These are phyloP conservation scores for Theobroma cacao DNA, from an alignment of 345 rosid genomes.

Conservation along the genomic window DNA sequence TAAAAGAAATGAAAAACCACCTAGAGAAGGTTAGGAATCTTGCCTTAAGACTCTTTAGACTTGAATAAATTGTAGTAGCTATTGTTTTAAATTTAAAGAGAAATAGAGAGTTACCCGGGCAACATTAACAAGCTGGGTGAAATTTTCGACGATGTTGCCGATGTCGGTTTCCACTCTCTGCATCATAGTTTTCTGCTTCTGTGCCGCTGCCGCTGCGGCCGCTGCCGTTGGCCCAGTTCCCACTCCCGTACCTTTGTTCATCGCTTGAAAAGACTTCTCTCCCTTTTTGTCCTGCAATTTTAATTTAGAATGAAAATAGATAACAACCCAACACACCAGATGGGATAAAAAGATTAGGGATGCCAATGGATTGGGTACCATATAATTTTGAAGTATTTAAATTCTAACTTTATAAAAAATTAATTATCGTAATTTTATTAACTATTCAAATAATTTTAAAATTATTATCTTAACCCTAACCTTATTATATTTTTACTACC, in stretches of 20 bases:
- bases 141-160: conserved; percentile 73
- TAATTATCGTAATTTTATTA: too few relatives aligned
- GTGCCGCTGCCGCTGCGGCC: conserved; percentile 73
- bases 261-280: conserved; percentile 6
- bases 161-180: conserved; percentile 85
- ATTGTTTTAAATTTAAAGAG: background rate
- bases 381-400: too few relatives aligned
- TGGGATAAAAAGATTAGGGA: too few relatives aligned
- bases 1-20: background rate
- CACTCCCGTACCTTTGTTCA: conserved; percentile 73
- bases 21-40: background rate
- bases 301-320: background rate
- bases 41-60: background rate
- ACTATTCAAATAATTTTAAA: too few relatives aligned
- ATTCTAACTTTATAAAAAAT: too few relatives aligned
- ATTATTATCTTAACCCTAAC: too few relatives aligned
- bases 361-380: too few relatives aligned
- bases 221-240: conserved; percentile 77
- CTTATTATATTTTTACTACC: too few relatives aligned
- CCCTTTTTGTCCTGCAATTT: background rate
- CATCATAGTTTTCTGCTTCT: conserved; percentile 86
- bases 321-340: too few relatives aligned
- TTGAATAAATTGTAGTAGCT: background rate
- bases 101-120: conserved; percentile 45
- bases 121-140: conserved; percentile 79